Evolutionary conservation across 176 grass and related monocot species (phyloP).

Genomic region (Oryza meridionalis): DNA sequence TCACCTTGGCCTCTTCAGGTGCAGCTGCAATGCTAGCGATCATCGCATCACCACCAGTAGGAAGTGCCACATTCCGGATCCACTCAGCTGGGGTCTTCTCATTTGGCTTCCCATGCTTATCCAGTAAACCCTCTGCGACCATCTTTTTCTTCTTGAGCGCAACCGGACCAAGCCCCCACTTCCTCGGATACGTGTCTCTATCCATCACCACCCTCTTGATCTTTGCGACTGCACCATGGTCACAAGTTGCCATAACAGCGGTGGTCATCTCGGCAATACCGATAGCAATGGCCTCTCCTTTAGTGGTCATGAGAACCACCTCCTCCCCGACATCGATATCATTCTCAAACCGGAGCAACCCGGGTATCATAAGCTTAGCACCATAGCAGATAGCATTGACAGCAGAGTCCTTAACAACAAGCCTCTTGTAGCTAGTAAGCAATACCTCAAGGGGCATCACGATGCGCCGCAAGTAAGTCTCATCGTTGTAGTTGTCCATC

Average conservation of each 20-base stretch:
- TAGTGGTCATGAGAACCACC: slow-evolving; percentile 89
- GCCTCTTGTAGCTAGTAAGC: slow-evolving; percentile 95
- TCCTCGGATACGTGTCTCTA: slow-evolving; percentile 90
- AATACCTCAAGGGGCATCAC: slow-evolving; percentile 91
- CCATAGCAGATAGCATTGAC: slow-evolving; percentile 98
- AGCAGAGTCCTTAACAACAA: slow-evolving; percentile 92
- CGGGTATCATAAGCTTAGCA: slow-evolving; percentile 96
- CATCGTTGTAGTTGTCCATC: slow-evolving; percentile 76
- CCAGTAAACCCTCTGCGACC: slow-evolving; percentile 68
- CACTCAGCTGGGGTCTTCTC: slow-evolving; percentile 88
- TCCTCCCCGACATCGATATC: slow-evolving; percentile 93
- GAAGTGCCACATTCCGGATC: slow-evolving; percentile 72
- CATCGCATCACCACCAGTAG: slow-evolving; percentile 71
- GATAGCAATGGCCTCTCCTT: slow-evolving; percentile 88
- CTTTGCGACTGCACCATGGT: slow-evolving; percentile 75
- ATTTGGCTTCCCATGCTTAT: slow-evolving; percentile 91
- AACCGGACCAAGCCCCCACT: slow-evolving; percentile 86
- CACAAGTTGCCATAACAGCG: slow-evolving; percentile 89
- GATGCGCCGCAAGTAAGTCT: slow-evolving; percentile 77
- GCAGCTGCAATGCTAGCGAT: slow-evolving; percentile 80
- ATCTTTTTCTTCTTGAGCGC: slow-evolving; percentile 88
- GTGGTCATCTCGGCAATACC: slow-evolving; percentile 96
- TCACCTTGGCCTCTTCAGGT: slow-evolving; percentile 48
- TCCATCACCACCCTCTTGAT: slow-evolving; percentile 99
- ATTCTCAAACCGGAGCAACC: slow-evolving; percentile 88